A percentile compares a stretch with the other conserved stretches of the same genome.
These are phyloP conservation scores for Cardiospermum halicacabum DNA, from an alignment of 345 rosid species.

Conservation along the genomic window DNA sequence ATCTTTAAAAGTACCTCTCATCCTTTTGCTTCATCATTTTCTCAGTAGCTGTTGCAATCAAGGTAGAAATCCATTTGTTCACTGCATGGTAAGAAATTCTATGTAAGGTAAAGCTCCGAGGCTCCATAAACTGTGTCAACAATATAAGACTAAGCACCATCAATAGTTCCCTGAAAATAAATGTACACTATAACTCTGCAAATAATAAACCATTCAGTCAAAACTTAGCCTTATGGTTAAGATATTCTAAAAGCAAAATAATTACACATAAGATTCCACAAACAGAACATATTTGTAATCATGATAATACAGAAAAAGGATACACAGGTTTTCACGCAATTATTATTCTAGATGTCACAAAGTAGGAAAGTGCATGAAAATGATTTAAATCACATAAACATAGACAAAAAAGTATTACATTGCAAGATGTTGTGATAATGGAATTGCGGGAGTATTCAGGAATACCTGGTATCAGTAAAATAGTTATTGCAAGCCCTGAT, in stretches of 20 bases:
- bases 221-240: not conserved
- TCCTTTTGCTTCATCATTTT: slow-evolving; percentile 98
- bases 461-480: slow-evolving; percentile 78
- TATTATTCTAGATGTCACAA: not conserved
- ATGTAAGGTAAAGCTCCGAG: not conserved
- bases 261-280: not conserved
- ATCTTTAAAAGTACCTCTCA: slow-evolving; percentile 69
- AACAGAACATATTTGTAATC: not conserved
- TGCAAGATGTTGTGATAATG: not conserved
- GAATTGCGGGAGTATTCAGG: slow-evolving; percentile 8
- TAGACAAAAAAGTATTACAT: not conserved
- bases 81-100: slow-evolving; percentile 37
- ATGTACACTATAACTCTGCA: not conserved
- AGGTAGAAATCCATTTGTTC: slow-evolving; percentile 81
- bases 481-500: slow-evolving; percentile 76
- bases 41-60: slow-evolving; percentile 85
- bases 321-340: not conserved
- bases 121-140: not conserved
- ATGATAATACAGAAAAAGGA: too few species aligned
- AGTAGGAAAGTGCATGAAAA: not conserved
- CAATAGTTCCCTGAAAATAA: not conserved
- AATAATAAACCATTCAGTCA: not conserved
- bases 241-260: not conserved
- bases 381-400: not conserved
- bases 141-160: not conserved